Conservation (phyloP, 2,329 filamentous ascomycete genomes). For the Drechslera avenae region DNA sequence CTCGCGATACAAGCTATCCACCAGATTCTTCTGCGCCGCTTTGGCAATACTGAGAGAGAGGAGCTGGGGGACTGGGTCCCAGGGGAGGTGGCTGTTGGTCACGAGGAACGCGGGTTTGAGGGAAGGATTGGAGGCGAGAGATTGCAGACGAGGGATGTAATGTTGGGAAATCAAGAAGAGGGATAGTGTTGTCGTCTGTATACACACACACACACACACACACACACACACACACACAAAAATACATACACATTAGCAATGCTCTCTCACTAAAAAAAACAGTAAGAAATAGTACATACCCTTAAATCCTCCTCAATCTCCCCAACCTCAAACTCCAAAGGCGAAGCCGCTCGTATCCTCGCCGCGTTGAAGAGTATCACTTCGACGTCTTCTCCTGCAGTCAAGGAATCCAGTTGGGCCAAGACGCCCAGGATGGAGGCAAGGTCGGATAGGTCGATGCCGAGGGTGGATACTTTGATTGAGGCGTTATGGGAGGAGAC, state of each 20-base stretch:
- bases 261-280: too few species aligned
- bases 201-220: too few species aligned
- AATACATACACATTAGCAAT: too few species aligned
- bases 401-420: slow-evolving; percentile 47
- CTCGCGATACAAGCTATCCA: slow-evolving; percentile 52
- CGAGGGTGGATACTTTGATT: slow-evolving; percentile 51
- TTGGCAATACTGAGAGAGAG: slow-evolving; percentile 59
- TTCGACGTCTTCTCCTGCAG: slow-evolving; percentile 47
- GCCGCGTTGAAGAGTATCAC: slow-evolving; percentile 61
- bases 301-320: slow-evolving; percentile 59
- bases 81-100: slow-evolving; percentile 56
- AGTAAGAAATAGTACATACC: too few species aligned
- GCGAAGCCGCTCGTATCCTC: slow-evolving; percentile 50
- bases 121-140: slow-evolving; percentile 37
- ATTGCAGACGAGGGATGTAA: slow-evolving; percentile 51
- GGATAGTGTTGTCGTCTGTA: slow-evolving; percentile 54
- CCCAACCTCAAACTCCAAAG: slow-evolving; percentile 51
- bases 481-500: slow-evolving; percentile 37
- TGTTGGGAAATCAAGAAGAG: slow-evolving; percentile 57
- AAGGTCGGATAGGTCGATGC: slow-evolving; percentile 53
- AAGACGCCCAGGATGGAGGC: slow-evolving; percentile 48
- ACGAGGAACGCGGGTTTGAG: slow-evolving; percentile 56
- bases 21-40: slow-evolving; percentile 58
- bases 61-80: slow-evolving; percentile 54
- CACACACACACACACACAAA: too few species aligned